Evolutionary conservation across 1,284 basidiomycete species (phyloP), one percentile per base, ranked within the genome.

Genomic region (Rhodotorula sp.): DNA sequence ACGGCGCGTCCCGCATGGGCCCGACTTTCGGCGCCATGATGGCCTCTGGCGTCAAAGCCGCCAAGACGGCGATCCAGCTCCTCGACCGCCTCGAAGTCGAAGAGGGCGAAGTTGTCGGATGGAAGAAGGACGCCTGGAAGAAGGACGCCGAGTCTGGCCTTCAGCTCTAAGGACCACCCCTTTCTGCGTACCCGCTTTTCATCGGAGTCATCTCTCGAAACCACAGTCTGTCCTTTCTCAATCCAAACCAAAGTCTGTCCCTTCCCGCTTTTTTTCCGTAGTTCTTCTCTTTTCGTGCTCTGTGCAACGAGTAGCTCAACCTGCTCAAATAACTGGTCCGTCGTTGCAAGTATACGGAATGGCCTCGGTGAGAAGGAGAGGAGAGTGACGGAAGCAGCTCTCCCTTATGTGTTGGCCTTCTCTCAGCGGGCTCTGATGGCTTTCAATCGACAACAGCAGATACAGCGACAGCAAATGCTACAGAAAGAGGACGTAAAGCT

Each of bases 41-140:
- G 82, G 88, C 84, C 12, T 88, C 87, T 77, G 90, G 90, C 22
- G 85, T 89, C 79, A 91, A 89, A 78, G 90, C 89, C 29, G 89
- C 89, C 6, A 85, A 87, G 70, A 89, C 90, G 78, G 89, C 89
- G 1, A 86, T 89, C 64, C 86, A 85, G 62, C 83, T 88, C 56
- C 82, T 87, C 66, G 86, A 90, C 74, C 80, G 82, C 55, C 83
- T 86, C 62, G 82, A 87, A 72, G 81, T 91, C 59, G 84, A 86
- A 17, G 84, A 87, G 69, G 90, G 90, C 60, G 88, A 87, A 76
- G 82, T 91, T 56, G 83, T 89, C 14, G 86, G 84, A 22, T 55
- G 46, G 48, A 60, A 60, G 54, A 60, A 61, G 48, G 55, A 33
- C 33, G 48, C 62, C 56, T 42, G 44, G 57, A 60, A 60, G 59